phyloP scores from a whole-genome alignment of 306 rosid genomes.

The Vigna radiata region DNA sequence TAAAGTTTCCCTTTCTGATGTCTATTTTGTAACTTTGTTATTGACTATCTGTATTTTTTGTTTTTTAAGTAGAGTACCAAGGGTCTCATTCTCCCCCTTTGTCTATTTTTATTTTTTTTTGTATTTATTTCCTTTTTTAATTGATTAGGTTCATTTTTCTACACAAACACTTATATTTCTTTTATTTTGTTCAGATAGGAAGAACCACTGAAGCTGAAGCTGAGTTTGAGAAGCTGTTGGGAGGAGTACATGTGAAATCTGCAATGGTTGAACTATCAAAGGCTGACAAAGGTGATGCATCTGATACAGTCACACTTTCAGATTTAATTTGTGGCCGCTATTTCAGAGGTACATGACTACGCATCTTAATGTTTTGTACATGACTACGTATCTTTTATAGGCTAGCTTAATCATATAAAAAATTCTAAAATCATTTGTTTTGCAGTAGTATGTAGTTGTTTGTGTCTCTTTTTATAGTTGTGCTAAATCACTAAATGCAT shows the following conservation, averaged over 20 bases:
- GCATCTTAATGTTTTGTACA: slow-evolving; percentile 40
- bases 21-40: slow-evolving; percentile 3
- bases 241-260: slow-evolving; percentile 73
- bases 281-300: slow-evolving; percentile 72
- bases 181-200: slow-evolving; percentile 69
- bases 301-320: slow-evolving; percentile 53
- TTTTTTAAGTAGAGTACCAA: slow-evolving; percentile 9
- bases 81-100: slow-evolving; percentile 18
- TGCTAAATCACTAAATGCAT: slow-evolving; percentile 51
- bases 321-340: slow-evolving; percentile 69
- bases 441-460: slow-evolving; percentile 18
- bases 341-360: slow-evolving; percentile 56
- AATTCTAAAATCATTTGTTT: slow-evolving; percentile 22
- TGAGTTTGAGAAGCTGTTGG: slow-evolving; percentile 75
- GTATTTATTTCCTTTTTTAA: slow-evolving; percentile 4
- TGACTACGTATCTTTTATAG: slow-evolving; percentile 28
- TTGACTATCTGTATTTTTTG: slow-evolving; percentile 14
- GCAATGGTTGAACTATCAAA: slow-evolving; percentile 75
- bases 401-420: slow-evolving; percentile 24
- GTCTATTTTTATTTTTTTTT: too few species aligned
- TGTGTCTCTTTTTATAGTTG: slow-evolving; percentile 29
- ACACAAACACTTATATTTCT: slow-evolving; percentile 35
- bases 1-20: slow-evolving; percentile 19
- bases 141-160: slow-evolving; percentile 28
- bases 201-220: slow-evolving; percentile 77